Percentiles rank a stretch among this genome's conserved stretches.
Conservation (phyloP, 495 filamentous ascomycete species). For the Aspergillus affinis region DNA sequence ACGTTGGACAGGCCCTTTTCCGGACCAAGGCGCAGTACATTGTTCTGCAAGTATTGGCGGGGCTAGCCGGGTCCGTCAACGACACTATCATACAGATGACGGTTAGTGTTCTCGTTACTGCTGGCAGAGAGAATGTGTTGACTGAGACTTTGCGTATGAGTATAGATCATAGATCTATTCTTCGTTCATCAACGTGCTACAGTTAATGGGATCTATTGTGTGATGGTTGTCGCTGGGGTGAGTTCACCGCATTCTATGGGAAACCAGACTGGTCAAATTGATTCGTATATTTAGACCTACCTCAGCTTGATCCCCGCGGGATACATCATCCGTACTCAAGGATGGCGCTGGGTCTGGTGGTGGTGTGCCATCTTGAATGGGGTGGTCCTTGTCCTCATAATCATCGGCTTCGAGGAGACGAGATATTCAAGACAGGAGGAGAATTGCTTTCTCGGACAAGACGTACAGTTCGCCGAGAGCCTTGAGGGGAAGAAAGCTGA, state of each 20-base stretch:
- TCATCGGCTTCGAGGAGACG: conserved; percentile 37
- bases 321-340: conserved; percentile 31
- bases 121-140: neutral
- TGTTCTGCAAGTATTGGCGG: conserved; percentile 8
- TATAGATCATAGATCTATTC: conserved; percentile 33
- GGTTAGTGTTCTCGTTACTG: neutral
- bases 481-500: neutral
- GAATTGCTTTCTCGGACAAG: conserved; percentile 1
- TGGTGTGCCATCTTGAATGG: conserved; percentile 38
- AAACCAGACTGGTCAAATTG: neutral
- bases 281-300: conserved; percentile 9
- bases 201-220: conserved; percentile 35
- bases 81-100: conserved; percentile 38
- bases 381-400: conserved; percentile 24
- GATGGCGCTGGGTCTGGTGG: conserved; percentile 47
- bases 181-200: conserved; percentile 39
- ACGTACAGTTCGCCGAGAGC: neutral
- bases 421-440: conserved; percentile 16
- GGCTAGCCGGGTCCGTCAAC: conserved; percentile 19
- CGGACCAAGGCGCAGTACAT: conserved; percentile 8
- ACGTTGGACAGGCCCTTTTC: conserved; percentile 9
- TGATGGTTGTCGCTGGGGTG: conserved; percentile 22
- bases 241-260: neutral
- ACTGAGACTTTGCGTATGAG: neutral
- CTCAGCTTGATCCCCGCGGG: conserved; percentile 37